Evolutionary conservation across 257 asterid species (phyloP), one percentile per base, ranked within the genome.

Genomic region (Przewalskia tangutica): DNA sequence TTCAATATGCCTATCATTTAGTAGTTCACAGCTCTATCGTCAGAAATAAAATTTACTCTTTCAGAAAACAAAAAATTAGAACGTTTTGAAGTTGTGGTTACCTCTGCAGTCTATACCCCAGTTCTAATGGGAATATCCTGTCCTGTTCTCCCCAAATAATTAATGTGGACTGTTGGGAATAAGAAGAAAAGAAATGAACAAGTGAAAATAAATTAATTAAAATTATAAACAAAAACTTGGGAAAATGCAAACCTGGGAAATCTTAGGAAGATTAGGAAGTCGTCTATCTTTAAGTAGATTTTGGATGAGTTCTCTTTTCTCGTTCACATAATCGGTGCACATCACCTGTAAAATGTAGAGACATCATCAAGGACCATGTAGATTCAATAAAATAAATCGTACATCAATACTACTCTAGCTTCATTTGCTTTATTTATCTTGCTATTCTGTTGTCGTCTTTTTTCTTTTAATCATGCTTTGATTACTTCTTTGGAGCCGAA

Each of bases 131-230:
- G 82, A 95, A 95, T 65, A 93, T 90, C 73, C 86, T 87, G 84
- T 95, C 97, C 53, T 84, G 86, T 83, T 93, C 99, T 80, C 98
- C 98, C 98, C 99, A 95, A 62, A 95, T 84, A n/a, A 95, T 91
- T 79, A 93, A 83, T 1, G 99, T 91, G 36, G 91, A 87, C 96
- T 93, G 93, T 84, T 80, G 65, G 83, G 50, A 64, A n/a, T 75
- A 50, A 12, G 71, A 76, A 54, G 60, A 40, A 36, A 27, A 27
- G 32, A 27, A 71, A 20, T 44, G 78, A 71, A 71, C 34, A 2
- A 44, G 77, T 13, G 58, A 60, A 42, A 20, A 73, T 23, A 6
- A 56, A 42, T 17, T 34, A 14, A 53, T 17, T 48, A 48, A 48
- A 48, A 55, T 60, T 4, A 68, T 10, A 17, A 17, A 9, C 34